Conservation (phyloP, 2,329 filamentous ascomycete species). For the Talaromyces sp. region DNA sequence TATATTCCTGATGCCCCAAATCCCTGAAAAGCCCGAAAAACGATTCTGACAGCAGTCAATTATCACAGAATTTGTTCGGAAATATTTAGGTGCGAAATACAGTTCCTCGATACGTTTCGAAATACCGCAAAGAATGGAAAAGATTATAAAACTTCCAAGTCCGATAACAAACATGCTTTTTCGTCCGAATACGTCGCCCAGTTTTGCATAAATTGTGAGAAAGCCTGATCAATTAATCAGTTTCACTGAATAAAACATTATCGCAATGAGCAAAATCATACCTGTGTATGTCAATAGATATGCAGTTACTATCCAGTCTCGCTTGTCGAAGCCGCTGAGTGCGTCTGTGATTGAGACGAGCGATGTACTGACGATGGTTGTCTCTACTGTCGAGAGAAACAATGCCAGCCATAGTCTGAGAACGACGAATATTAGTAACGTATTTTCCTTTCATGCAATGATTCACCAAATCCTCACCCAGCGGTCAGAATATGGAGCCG, state of each 20-base stretch:
- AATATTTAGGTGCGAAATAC: slow-evolving; percentile 13
- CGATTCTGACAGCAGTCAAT: slow-evolving; percentile 12
- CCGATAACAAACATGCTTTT: slow-evolving; percentile 35
- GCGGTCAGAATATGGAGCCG: too few relatives aligned
- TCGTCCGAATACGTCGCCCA: slow-evolving; percentile 44
- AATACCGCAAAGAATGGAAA: slow-evolving; percentile 37
- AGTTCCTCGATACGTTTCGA: slow-evolving; percentile 26
- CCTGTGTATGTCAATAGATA: slow-evolving; percentile 49
- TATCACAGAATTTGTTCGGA: neutral
- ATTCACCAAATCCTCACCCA: too few relatives aligned
- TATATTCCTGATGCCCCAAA: slow-evolving; percentile 21
- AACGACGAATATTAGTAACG: neutral
- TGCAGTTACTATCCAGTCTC: slow-evolving; percentile 45
- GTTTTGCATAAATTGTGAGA: slow-evolving; percentile 39
- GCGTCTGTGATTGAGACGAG: slow-evolving; percentile 42
- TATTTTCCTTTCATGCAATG: too few relatives aligned
- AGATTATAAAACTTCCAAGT: slow-evolving; percentile 35
- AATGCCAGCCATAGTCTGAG: slow-evolving; percentile 23
- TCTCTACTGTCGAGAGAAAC: slow-evolving; percentile 45
- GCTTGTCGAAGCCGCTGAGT: slow-evolving; percentile 31
- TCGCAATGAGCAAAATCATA: slow-evolving; percentile 11
- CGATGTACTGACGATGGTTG: slow-evolving; percentile 49
- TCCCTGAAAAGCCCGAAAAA: slow-evolving; percentile 25
- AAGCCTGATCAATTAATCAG: slow-evolving; percentile 24
- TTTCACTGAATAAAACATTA: neutral